Conservation (phyloP, 352 stramenopile species). For the Halophytophthora batemanensis region DNA sequence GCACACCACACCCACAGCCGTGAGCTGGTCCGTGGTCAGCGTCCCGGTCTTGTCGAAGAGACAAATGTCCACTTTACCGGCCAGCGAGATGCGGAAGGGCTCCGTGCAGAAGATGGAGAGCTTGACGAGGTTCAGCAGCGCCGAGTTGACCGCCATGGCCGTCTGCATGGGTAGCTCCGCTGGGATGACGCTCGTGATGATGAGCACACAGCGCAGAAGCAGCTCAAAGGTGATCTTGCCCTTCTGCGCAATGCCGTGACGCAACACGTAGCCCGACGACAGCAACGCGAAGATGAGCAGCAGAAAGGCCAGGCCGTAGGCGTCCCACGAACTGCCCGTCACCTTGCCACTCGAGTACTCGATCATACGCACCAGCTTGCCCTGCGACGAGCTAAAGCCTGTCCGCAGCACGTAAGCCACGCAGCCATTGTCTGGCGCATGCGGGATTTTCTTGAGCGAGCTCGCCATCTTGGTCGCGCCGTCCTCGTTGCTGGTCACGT, state of each 20-base stretch:
- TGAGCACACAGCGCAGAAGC: conserved; percentile 97
- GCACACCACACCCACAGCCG: conserved; percentile 90
- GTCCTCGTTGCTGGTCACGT: conserved; percentile 14
- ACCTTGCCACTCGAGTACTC: conserved; percentile 97
- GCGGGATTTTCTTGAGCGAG: conserved; percentile 45
- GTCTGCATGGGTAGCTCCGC: conserved; percentile 98
- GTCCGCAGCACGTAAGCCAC: conserved; percentile 95
- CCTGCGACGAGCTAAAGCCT: conserved; percentile 97
- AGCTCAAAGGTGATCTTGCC: conserved; percentile 95
- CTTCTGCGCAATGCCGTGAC: conserved; percentile 82
- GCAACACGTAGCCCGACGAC: conserved; percentile 94
- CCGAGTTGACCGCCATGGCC: conserved; percentile 96
- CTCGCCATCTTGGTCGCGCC: background rate
- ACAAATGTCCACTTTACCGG: conserved; percentile 95
- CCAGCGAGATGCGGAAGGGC: conserved; percentile 97
- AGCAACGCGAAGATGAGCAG: conserved; percentile 96
- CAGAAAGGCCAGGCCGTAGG: conserved; percentile 94
- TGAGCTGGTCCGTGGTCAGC: conserved; percentile 96
- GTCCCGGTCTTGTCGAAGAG: conserved; percentile 99
- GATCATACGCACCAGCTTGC: conserved; percentile 98
- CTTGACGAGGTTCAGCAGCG: conserved; percentile 93
- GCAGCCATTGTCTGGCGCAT: conserved; percentile 89
- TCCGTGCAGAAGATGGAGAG: conserved; percentile 98
- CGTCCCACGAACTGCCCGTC: conserved; percentile 93
- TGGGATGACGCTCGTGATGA: conserved; percentile 98